Base-by-base conservation (phyloP, 2,329 filamentous ascomycete species). In the Diplocarpon mali region DNA sequence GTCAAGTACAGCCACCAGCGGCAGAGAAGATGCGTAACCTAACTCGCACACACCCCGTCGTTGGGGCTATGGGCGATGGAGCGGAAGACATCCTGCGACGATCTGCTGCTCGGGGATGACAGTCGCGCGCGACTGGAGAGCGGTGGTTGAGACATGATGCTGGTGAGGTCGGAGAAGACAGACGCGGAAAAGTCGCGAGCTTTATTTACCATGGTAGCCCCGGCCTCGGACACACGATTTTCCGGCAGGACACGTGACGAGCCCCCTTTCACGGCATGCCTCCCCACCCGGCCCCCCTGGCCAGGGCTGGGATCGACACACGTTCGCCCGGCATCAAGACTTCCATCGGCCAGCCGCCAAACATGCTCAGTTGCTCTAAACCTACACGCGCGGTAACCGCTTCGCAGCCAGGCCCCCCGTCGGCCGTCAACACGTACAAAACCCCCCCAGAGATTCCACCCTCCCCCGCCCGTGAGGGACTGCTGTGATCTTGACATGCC, bases 11-110 rank as follows among this genome's bases (percentile, higher is more conserved):
- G 56, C 53, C 50, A 58, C 49, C 51, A 51, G 56, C 51, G 51
- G 50, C 52, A 44, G 28, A 40, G 39, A 29, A 30, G 16, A 42
- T 41, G 38, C 45, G 46, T 49, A 53, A 57, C 46, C 42, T 56
- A 61, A 53, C 56, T 59, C 50, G 49, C 43, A 37, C 42, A 51
- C 50, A 60, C 57, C 58, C 57, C 57, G 46, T 39, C 54, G 47
- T 50, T 58, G 58, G 58, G 58, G 58, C 53, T 61, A 61, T 60
- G 56, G 40, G 32, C 44, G 9, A 44, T 51, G 45, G 49, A 49
- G 49, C 51, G 56, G 49, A 52, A 48, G 31, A 49, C 56, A 57
- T 58, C 57, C 50, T 51, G 42, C 38, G 52, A 57, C 45, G 53
- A 51, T 45, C 52, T 53, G 38, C 46, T 52, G 51, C 38, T 51